phyloP scores from a whole-genome alignment of 73 alveolate species.

The Effrenium voratum region DNA sequence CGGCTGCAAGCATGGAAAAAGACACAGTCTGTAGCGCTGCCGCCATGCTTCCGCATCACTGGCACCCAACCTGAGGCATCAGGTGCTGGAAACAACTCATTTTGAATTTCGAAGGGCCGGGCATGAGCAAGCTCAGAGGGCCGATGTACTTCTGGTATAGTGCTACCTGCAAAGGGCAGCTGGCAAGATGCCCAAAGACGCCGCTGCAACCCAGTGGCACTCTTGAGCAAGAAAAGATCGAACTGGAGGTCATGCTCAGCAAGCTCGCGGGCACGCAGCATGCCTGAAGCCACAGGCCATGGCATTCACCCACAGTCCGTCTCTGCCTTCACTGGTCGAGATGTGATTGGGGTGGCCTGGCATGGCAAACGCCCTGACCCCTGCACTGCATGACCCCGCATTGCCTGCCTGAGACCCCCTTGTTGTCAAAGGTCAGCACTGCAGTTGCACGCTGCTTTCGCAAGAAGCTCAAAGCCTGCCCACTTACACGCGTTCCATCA shows the following conservation, averaged over 20 bases:
- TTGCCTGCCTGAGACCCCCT: slow-evolving; percentile 49
- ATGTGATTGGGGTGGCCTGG: slow-evolving; percentile 73
- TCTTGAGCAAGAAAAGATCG: slow-evolving; percentile 39
- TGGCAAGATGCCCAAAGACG: not conserved
- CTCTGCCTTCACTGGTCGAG: slow-evolving; percentile 55
- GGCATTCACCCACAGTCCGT: not conserved
- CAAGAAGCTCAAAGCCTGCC: slow-evolving; percentile 40
- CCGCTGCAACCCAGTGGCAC: not conserved
- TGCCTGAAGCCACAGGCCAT: not conserved
- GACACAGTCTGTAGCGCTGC: no score
- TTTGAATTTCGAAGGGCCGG: no score
- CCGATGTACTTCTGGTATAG: slow-evolving; percentile 39
- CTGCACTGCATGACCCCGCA: not conserved
- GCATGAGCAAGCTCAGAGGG: slow-evolving; percentile 31
- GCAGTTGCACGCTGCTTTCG: not conserved
- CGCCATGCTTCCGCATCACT: not conserved
- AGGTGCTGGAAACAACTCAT: not conserved
- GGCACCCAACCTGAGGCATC: not conserved
- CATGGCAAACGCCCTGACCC: not conserved
- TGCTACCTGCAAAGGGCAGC: slow-evolving; percentile 9
- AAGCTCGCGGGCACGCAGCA: slow-evolving; percentile 26
- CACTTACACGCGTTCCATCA: not conserved
- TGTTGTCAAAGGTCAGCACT: slow-evolving; percentile 47
- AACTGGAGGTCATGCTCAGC: not conserved
- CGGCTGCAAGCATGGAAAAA: no score